These are phyloP conservation scores for Leccinum ochraceum DNA, from an alignment of 768 basidiomycete genomes.

Conservation along the genomic window DNA sequence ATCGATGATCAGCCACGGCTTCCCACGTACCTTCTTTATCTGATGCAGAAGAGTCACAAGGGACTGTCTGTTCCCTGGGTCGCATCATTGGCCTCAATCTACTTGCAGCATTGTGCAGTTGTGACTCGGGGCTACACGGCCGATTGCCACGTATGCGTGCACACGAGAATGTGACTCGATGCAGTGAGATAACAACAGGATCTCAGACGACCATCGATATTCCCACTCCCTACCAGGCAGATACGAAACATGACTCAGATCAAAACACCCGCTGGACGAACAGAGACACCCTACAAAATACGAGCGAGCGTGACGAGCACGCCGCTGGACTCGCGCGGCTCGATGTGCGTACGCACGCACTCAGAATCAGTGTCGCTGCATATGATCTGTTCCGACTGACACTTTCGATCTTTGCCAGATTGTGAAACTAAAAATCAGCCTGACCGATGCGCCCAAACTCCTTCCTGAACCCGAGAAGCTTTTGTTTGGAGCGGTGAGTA, in stretches of 20 bases:
- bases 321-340: slow-evolving; percentile 9
- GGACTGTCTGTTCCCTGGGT: background rate
- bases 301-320: background rate
- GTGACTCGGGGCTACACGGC: background rate
- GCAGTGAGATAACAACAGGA: background rate
- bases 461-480: slow-evolving; percentile 50
- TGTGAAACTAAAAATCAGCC: slow-evolving; percentile 51
- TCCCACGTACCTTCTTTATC: no score
- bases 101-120: background rate
- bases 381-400: background rate
- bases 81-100: background rate
- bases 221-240: background rate
- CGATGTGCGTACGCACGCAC: slow-evolving; percentile 18
- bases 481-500: slow-evolving; percentile 57
- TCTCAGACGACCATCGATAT: background rate
- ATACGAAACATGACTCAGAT: slow-evolving; percentile 7
- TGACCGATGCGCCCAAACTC: slow-evolving; percentile 49
- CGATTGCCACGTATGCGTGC: slow-evolving; percentile 1
- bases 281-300: slow-evolving; percentile 5
- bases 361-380: background rate
- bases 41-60: no score
- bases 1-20: no score
- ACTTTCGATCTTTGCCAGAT: slow-evolving; percentile 39
- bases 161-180: background rate
- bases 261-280: background rate